Percentiles rank a stretch among this genome's conserved stretches.
Conservation (phyloP, 768 basidiomycete species). For the Suillus sp. region DNA sequence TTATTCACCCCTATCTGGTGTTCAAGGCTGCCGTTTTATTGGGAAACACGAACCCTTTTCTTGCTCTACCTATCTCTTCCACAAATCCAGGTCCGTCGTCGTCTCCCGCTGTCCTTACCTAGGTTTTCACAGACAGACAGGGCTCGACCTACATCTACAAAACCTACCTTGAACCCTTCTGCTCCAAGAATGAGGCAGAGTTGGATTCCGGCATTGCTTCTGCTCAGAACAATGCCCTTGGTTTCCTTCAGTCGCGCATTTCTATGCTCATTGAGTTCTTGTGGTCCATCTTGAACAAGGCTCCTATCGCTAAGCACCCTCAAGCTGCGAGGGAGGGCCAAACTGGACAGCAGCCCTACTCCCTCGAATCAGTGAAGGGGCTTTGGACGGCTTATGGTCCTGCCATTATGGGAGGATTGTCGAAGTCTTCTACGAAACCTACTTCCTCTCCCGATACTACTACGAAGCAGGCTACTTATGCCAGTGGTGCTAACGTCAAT, state of each 20-base stretch:
- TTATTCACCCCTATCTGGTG: slow-evolving; percentile 20
- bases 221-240: slow-evolving; percentile 52
- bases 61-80: slow-evolving; percentile 69
- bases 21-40: slow-evolving; percentile 73
- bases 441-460: slow-evolving; percentile 12
- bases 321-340: slow-evolving; percentile 27
- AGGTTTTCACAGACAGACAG: slow-evolving; percentile 37
- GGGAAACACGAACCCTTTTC: slow-evolving; percentile 70
- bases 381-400: slow-evolving; percentile 47
- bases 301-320: slow-evolving; percentile 31
- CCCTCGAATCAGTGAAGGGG: slow-evolving; percentile 36
- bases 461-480: slow-evolving; percentile 15
- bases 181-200: slow-evolving; percentile 55
- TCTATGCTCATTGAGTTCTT: slow-evolving; percentile 49
- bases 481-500: slow-evolving; percentile 17
- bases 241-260: slow-evolving; percentile 58
- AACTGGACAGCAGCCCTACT: slow-evolving; percentile 19
- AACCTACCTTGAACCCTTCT: slow-evolving; percentile 62
- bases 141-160: slow-evolving; percentile 70
- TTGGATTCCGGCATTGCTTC: slow-evolving; percentile 61
- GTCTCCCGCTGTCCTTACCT: not conserved
- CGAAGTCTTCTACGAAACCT: slow-evolving; percentile 16
- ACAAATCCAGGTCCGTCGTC: slow-evolving; percentile 58
- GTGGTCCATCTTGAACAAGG: slow-evolving; percentile 46
- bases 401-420: slow-evolving; percentile 37